Evolutionary conservation across 768 basidiomycete genomes (phyloP).

Genomic region (Strobilomyces dryophilus): DNA sequence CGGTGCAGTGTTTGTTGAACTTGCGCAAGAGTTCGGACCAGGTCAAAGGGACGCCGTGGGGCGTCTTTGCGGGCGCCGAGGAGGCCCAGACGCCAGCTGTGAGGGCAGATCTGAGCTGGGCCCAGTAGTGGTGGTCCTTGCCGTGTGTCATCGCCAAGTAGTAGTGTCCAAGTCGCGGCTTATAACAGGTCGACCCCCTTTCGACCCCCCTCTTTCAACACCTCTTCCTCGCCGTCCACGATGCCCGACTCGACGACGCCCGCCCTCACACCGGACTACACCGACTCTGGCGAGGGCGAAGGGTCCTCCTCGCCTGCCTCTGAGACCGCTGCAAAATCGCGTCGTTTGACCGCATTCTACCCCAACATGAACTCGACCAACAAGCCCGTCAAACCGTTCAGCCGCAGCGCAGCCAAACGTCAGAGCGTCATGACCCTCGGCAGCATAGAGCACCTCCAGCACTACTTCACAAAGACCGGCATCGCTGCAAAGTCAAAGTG

Average conservation of each 20-base stretch:
- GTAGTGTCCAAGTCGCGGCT: background rate
- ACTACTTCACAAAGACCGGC: constrained; percentile 90
- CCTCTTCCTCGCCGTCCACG: constrained; percentile 14
- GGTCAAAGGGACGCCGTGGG: constrained; percentile 47
- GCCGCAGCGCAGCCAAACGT: constrained; percentile 85
- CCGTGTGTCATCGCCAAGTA: constrained; percentile 34
- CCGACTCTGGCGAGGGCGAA: constrained; percentile 46
- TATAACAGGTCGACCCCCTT: constrained; percentile 11
- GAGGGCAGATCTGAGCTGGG: constrained; percentile 65
- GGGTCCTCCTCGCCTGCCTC: constrained; percentile 26
- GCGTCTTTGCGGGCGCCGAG: constrained; percentile 53
- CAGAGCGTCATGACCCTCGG: constrained; percentile 92
- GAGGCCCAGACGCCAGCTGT: constrained; percentile 74
- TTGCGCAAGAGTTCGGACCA: constrained; percentile 84
- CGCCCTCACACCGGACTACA: constrained; percentile 59
- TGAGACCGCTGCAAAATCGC: constrained; percentile 41
- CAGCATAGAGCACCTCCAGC: constrained; percentile 94
- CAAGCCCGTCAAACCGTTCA: constrained; percentile 82
- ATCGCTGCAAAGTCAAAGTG: constrained; percentile 69
- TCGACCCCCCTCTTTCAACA: constrained; percentile 3
- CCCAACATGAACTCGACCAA: constrained; percentile 66
- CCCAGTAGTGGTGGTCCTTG: constrained; percentile 78
- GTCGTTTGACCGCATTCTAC: constrained; percentile 74
- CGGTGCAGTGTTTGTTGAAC: constrained; percentile 78
- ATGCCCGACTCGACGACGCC: constrained; percentile 43